Base-by-base conservation (phyloP, 768 basidiomycete genomes). In the Rubroboletus satanas region DNA sequence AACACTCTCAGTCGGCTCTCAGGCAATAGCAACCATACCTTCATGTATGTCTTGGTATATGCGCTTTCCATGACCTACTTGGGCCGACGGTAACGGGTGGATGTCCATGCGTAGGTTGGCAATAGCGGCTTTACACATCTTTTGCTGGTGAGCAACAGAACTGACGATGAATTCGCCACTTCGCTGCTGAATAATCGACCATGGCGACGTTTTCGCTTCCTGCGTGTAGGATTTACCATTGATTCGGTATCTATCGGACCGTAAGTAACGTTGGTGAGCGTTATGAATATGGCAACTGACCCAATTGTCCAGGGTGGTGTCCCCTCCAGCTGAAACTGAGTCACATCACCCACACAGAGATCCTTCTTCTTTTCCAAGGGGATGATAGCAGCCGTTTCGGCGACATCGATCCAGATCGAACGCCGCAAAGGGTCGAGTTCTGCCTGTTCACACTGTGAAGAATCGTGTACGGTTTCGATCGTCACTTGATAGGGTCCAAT, bases 251-350 rank as follows among this genome's bases (percentile, higher is more conserved):
- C 92, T 95, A 60, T 12, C 45, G 15, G 35, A 15, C 26, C 45
- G 12, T 69, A 29, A 56, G 45, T 29, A 28, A 55, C 9, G 26
- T 26, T 8, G n/a, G 33, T 39, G 18, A 29, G 26, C 33, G 35
- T 50, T 33, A 26, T 15, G n/a, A 35, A 33, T 42, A 11, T 15
- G 23, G 11, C 33, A 29, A 59, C 83, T 42, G 62, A 92, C 88
- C 85, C 85, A 49, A 98, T 82, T 4, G 83, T 87, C 93, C 94
- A 98, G 4, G 96, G 93, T 15, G 94, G 88, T 32, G 83, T 89
- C 42, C 97, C 97, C 71, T 97, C 93, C 15, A 99, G 77, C 66
- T 95, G 87, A 79, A 97, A 98, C 59, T 92, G 92, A 9, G 90
- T 79, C 29, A 84, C 78, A 56, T 98, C 93, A 9, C 95, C 96